Evolutionary conservation across 23 red algal species (phyloP).

Genomic region (Cyanidioschyzon merolae): DNA sequence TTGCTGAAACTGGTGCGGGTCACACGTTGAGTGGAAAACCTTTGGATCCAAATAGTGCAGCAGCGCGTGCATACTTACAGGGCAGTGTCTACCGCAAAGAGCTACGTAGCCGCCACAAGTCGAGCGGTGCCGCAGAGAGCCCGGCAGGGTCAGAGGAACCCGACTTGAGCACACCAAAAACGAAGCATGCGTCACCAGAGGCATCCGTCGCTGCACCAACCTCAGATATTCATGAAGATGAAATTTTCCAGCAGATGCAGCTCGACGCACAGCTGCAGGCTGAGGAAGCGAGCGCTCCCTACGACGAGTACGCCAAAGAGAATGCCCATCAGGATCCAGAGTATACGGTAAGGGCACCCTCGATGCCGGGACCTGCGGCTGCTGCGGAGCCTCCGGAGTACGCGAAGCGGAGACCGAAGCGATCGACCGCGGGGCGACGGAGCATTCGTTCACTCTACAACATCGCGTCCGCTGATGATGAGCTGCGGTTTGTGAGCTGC

Average conservation of each 20-base stretch:
- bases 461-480: neutral
- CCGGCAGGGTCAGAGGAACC: neutral
- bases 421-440: neutral
- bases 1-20: constrained; percentile 71
- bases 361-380: neutral
- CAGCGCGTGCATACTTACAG: constrained; percentile 45
- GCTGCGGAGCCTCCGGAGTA: neutral
- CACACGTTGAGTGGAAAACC: constrained; percentile 93
- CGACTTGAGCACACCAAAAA: neutral
- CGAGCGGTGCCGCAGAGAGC: neutral
- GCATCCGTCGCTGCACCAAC: neutral
- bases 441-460: constrained; percentile 14
- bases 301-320: neutral
- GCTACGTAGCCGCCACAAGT: neutral
- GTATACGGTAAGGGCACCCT: neutral
- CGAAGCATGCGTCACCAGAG: neutral
- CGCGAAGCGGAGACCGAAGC: neutral
- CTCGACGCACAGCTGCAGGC: neutral
- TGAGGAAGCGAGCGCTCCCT: constrained; percentile 2
- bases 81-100: constrained; percentile 23
- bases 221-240: neutral
- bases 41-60: constrained; percentile 45
- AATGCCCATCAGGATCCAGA: neutral
- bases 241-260: constrained; percentile 21
- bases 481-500: constrained; percentile 14